Evolutionary conservation across 495 filamentous ascomycete genomes (phyloP), one percentile per base, ranked within the genome.

Genomic region (Penicillium salamii): DNA sequence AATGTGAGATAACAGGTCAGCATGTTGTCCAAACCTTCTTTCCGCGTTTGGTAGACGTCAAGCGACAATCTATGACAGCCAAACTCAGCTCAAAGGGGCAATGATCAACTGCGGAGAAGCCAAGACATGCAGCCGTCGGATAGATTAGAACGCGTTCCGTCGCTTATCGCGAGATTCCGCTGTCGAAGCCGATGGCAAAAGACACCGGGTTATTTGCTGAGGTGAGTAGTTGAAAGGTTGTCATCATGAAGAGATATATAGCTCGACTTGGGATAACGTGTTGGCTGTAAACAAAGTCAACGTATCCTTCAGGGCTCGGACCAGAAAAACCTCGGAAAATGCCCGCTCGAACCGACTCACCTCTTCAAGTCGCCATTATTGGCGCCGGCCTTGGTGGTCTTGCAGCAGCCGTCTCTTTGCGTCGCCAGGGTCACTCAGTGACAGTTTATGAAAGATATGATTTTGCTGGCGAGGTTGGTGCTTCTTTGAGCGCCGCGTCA

Each of bases 361-460:
- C 53, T 12, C 57, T 59, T 31, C 52, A 55, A 39, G 43, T 63
- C 8, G 63, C 63, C 58, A 71, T 82, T 31, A 71, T 80, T 13
- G 79, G 78, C 12, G 79, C 73, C 7, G 78, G 79, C 3, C 78
- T 82, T 18, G 77, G 77, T n/a, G 78, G 79, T 11, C 57, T 81
- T 9, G 58, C 69, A 2, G 73, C 78, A 5, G 78, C 79, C 1
- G 68, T 81, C n/a, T 70, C 66, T 8, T 54, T 84, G 5, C 71
- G 77, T 21, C 71, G 71, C 11, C 62, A 74, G 31, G 79, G 79
- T 6, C 80, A 83, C 40, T 14, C 66, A 2, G 76, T 81, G 39
- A 64, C 66, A 2, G 71, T 80, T 5, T 68, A 63, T 47, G 62
- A 66, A 35, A 42, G 59, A 50, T 61, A 59, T 17, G 59, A 67